A percentile compares a stretch with the other conserved stretches of the same genome.
Conservation (phyloP, 2,329 filamentous ascomycete species). For the Penicillium sp. region DNA sequence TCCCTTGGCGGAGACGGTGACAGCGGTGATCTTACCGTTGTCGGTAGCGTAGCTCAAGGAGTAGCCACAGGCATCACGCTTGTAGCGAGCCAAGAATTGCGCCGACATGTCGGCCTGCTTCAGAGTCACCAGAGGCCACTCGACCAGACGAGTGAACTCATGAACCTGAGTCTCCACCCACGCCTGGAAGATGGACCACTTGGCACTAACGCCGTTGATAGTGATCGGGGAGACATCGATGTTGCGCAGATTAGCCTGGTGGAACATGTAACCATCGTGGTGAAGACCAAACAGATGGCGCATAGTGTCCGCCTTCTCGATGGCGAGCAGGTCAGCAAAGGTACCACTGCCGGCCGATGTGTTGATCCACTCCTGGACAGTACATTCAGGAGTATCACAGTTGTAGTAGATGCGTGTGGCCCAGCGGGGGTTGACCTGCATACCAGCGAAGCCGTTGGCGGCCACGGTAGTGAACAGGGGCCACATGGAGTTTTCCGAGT, state of each 20-base stretch:
- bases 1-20: slow-evolving; percentile 45
- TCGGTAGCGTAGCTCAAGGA: slow-evolving; percentile 44
- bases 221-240: slow-evolving; percentile 44
- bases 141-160: slow-evolving; percentile 49
- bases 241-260: slow-evolving; percentile 56
- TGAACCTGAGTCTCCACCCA: slow-evolving; percentile 52
- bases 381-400: slow-evolving; percentile 54
- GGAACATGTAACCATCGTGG: slow-evolving; percentile 57
- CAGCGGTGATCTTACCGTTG: slow-evolving; percentile 43
- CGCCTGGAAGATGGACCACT: slow-evolving; percentile 51
- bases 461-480: slow-evolving; percentile 49
- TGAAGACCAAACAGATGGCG: slow-evolving; percentile 53
- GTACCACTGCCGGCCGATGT: slow-evolving; percentile 52
- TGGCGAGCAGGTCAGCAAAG: slow-evolving; percentile 48
- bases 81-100: slow-evolving; percentile 49
- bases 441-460: slow-evolving; percentile 50
- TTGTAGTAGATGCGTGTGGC: slow-evolving; percentile 61
- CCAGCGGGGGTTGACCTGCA: slow-evolving; percentile 55
- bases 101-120: slow-evolving; percentile 53
- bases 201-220: slow-evolving; percentile 43
- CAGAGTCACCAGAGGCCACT: slow-evolving; percentile 51
- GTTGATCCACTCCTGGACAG: slow-evolving; percentile 54
- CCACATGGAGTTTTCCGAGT: slow-evolving; percentile 50
- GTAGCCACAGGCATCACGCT: slow-evolving; percentile 50
- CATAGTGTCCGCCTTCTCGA: slow-evolving; percentile 49